Evolutionary conservation across 2,329 filamentous ascomycete species (phyloP).

Genomic region (Penicillium sp.): DNA sequence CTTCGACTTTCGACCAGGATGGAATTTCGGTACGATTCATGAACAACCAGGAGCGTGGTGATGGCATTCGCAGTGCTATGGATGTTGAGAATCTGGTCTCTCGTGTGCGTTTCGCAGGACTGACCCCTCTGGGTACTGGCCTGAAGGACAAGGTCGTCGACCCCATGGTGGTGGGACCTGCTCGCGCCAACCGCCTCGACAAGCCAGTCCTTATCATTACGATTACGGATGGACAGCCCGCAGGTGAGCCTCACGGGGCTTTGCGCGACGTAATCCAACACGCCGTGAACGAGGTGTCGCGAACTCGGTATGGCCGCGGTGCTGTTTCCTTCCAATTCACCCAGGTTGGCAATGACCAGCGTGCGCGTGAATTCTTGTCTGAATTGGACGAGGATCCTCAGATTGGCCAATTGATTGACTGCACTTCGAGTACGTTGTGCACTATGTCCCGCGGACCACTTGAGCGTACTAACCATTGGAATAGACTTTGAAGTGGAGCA

Average conservation of each 20-base stretch:
- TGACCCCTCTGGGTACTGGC: conserved; percentile 65
- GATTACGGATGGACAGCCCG: conserved; percentile 65
- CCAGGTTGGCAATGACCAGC: conserved; percentile 66
- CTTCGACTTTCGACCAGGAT: conserved; percentile 67
- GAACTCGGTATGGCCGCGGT: conserved; percentile 54
- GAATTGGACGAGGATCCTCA: conserved; percentile 63
- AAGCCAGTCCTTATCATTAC: conserved; percentile 66
- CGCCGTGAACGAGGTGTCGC: conserved; percentile 51
- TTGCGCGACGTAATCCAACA: conserved; percentile 59
- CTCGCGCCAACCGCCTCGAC: conserved; percentile 52
- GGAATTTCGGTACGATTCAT: conserved; percentile 68
- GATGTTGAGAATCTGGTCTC: conserved; percentile 59
- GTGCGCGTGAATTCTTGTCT: conserved; percentile 61
- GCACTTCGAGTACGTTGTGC: conserved; percentile 61
- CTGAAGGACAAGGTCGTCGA: conserved; percentile 63
- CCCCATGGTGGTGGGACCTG: conserved; percentile 55
- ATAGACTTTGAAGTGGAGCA: conserved; percentile 66
- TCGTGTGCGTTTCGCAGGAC: conserved; percentile 61
- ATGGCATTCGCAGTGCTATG: conserved; percentile 56
- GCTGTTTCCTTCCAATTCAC: conserved; percentile 67
- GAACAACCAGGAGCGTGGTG: conserved; percentile 57
- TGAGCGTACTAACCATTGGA: conserved; percentile 14
- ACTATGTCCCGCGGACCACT: neutral
- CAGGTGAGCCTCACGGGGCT: conserved; percentile 57
- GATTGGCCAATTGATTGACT: conserved; percentile 63